A percentile compares a stretch with the other conserved stretches of the same genome.
These are phyloP conservation scores for Phytophthora fragariaefolia DNA, from an alignment of 352 stramenopile species.

Conservation along the genomic window DNA sequence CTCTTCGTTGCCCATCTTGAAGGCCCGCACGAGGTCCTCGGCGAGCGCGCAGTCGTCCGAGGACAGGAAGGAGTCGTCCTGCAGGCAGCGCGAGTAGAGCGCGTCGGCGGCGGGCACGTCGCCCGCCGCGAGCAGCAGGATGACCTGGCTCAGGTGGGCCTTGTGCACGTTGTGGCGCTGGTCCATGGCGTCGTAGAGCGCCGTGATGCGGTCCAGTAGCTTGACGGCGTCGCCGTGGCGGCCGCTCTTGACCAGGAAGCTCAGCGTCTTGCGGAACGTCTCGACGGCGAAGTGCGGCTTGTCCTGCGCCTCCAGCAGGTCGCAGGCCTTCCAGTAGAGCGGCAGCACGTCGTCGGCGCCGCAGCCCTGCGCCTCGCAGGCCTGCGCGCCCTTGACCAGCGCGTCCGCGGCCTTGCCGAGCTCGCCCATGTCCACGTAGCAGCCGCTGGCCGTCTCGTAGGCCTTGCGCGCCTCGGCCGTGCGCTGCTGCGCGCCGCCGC, in stretches of 20 bases:
- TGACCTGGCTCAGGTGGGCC: slow-evolving; percentile 70
- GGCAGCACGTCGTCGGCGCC: slow-evolving; percentile 48
- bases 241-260: slow-evolving; percentile 68
- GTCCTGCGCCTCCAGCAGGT: slow-evolving; percentile 78
- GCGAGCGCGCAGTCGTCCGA: slow-evolving; percentile 80
- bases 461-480: slow-evolving; percentile 57
- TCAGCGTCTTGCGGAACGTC: slow-evolving; percentile 79
- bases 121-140: slow-evolving; percentile 60
- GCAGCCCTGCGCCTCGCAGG: slow-evolving; percentile 54
- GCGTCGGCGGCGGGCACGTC: slow-evolving; percentile 81
- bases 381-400: slow-evolving; percentile 66
- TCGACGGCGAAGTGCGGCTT: slow-evolving; percentile 87
- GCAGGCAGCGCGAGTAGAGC: slow-evolving; percentile 76
- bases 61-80: slow-evolving; percentile 76
- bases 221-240: slow-evolving; percentile 53
- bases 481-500: slow-evolving; percentile 39
- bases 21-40: slow-evolving; percentile 79
- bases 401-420: slow-evolving; percentile 83
- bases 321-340: slow-evolving; percentile 73
- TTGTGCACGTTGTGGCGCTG: slow-evolving; percentile 79
- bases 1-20: slow-evolving; percentile 82
- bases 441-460: slow-evolving; percentile 67
- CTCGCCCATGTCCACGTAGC: slow-evolving; percentile 86
- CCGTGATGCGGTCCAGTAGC: slow-evolving; percentile 59
- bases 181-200: slow-evolving; percentile 69